phyloP scores from a whole-genome alignment of 306 rosid species.

The Gillenia trifoliata region DNA sequence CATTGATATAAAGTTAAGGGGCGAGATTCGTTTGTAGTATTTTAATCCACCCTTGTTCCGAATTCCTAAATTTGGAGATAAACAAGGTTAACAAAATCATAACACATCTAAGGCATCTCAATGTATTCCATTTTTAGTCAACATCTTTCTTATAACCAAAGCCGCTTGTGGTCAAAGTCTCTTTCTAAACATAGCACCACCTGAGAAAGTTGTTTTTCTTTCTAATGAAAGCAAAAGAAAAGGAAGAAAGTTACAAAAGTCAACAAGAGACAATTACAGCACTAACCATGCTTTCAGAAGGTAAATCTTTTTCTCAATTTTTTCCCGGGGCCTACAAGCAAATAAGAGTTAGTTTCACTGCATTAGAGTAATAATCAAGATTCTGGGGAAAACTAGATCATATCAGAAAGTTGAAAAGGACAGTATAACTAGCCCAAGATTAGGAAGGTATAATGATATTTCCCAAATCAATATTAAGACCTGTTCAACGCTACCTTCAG shows the following conservation, averaged over 20 bases:
- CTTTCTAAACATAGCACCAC: no score
- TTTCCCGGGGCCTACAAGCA: constrained; percentile 84
- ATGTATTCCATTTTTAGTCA: no score
- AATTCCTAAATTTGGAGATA: not conserved
- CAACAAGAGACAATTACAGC: no score
- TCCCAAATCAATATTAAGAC: not conserved
- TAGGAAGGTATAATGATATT: not conserved
- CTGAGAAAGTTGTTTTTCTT: no score
- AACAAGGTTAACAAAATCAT: not conserved
- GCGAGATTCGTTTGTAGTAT: not conserved
- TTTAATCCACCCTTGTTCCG: not conserved
- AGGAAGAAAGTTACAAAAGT: no score
- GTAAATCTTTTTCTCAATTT: constrained; percentile 74
- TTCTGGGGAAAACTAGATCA: not conserved
- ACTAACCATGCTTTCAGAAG: constrained; percentile 93
- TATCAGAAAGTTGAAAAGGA: not conserved
- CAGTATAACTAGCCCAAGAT: not conserved
- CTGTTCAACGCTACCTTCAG: constrained; percentile 70
- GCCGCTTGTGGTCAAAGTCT: no score
- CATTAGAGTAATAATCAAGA: no score
- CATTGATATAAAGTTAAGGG: not conserved
- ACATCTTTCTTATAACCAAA: no score
- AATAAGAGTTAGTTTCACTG: constrained; percentile 25
- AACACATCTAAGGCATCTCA: not conserved
- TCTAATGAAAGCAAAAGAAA: no score